Evolutionary conservation across 2,329 filamentous ascomycete genomes (phyloP).

Genomic region (Hypomyces rosellus): DNA sequence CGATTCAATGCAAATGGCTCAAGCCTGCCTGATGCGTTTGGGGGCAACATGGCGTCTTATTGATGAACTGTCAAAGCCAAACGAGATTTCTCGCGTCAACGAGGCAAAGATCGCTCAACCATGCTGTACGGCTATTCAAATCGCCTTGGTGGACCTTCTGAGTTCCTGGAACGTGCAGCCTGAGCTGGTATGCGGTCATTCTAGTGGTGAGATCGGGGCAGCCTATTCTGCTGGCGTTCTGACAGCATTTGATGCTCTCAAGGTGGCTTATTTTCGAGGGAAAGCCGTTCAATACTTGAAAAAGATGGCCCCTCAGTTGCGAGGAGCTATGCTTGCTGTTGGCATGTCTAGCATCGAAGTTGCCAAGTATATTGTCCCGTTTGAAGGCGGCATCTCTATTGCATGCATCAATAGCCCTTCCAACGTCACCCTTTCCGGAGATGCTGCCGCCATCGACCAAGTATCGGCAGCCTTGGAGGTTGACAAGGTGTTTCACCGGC

Average conservation of each 20-base stretch:
- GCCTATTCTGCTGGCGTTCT: constrained; percentile 24
- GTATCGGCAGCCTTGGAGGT: too few relatives aligned
- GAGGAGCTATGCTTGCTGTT: constrained; percentile 9
- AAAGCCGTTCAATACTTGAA: constrained; percentile 4
- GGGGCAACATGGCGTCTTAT: constrained; percentile 8
- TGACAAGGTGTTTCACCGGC: too few relatives aligned
- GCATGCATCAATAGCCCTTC: too few relatives aligned
- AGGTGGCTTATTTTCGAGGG: constrained; percentile 13
- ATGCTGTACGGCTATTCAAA: constrained; percentile 35
- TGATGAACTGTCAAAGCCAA: constrained; percentile 5
- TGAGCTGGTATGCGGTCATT: constrained; percentile 29
- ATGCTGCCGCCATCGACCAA: too few relatives aligned
- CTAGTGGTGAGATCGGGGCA: constrained; percentile 35
- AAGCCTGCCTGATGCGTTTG: constrained; percentile 6
- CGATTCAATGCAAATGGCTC: background rate
- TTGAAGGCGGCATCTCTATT: too few relatives aligned
- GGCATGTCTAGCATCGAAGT: background rate
- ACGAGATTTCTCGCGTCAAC: constrained; percentile 8
- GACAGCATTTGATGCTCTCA: constrained; percentile 21
- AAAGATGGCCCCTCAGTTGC: background rate
- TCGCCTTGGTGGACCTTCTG: constrained; percentile 34
- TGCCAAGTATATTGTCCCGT: too few relatives aligned
- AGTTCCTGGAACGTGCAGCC: constrained; percentile 24
- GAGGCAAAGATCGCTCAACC: constrained; percentile 9
- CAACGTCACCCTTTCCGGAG: too few relatives aligned